Percentiles rank a stretch among this genome's conserved stretches.
Conservation (phyloP, 2,329 filamentous ascomycete species). For the Dactylellina sp. region DNA sequence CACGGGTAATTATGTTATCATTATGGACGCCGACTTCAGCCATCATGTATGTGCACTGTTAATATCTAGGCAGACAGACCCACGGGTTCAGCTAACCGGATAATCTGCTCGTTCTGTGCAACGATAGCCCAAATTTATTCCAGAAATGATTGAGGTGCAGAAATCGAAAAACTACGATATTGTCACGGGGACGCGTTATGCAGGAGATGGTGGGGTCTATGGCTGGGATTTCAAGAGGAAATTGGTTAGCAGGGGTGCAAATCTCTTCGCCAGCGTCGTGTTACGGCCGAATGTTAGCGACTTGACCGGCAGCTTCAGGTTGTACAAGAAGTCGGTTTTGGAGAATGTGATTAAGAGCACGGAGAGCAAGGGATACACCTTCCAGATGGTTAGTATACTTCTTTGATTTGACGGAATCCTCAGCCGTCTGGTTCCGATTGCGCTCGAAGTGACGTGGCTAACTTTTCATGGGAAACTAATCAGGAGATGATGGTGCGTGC, state of each 20-base stretch:
- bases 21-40: slow-evolving; percentile 99
- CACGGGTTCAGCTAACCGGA: slow-evolving; percentile 1
- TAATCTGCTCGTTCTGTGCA: neutral
- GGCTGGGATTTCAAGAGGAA: slow-evolving; percentile 93
- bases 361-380: slow-evolving; percentile 96
- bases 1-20: slow-evolving; percentile 95
- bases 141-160: slow-evolving; percentile 88
- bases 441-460: slow-evolving; percentile 20
- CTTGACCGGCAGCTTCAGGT: slow-evolving; percentile 89
- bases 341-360: slow-evolving; percentile 90
- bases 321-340: slow-evolving; percentile 92
- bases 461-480: slow-evolving; percentile 1
- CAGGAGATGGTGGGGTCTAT: slow-evolving; percentile 86
- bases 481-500: slow-evolving; percentile 94
- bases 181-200: slow-evolving; percentile 94
- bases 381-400: slow-evolving; percentile 83
- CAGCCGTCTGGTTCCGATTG: slow-evolving; percentile 21
- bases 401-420: neutral
- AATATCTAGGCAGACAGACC: neutral
- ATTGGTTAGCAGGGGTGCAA: slow-evolving; percentile 85
- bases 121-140: slow-evolving; percentile 86
- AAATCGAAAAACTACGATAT: slow-evolving; percentile 87
- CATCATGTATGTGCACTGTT: slow-evolving; percentile 72
- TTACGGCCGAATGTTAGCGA: slow-evolving; percentile 94
- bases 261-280: slow-evolving; percentile 94